Evolutionary conservation across 345 rosid genomes (phyloP).

Genomic region (Linum usitatissimum): DNA sequence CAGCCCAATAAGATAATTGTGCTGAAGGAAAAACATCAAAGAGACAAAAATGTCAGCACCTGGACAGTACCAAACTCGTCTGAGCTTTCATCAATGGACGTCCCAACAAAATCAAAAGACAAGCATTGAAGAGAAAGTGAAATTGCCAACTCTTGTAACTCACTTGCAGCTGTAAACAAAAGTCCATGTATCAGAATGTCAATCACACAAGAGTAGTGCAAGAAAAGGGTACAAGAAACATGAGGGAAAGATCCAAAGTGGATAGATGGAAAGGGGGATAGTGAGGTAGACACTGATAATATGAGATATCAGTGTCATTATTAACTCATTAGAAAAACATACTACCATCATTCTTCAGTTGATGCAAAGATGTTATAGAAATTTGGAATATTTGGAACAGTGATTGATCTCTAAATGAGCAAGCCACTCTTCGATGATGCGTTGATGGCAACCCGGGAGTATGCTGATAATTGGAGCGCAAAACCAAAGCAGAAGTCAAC

Average conservation of each 20-base stretch:
- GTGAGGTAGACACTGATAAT: neutral
- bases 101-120: constrained; percentile 97
- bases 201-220: constrained; percentile 2
- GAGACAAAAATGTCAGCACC: constrained; percentile 30
- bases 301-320: neutral
- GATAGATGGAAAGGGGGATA: neutral
- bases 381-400: constrained; percentile 90
- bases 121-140: constrained; percentile 90
- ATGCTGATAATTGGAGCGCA: constrained; percentile 39
- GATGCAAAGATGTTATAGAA: constrained; percentile 74
- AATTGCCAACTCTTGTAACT: constrained; percentile 88
- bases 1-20: neutral
- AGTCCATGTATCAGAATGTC: constrained; percentile 10
- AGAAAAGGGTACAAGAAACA: neutral
- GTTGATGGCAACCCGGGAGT: constrained; percentile 73
- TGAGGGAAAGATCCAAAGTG: neutral
- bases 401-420: constrained; percentile 87
- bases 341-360: constrained; percentile 91
- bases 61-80: constrained; percentile 99
- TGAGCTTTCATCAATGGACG: constrained; percentile 93
- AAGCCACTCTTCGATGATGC: constrained; percentile 82
- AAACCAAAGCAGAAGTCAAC: constrained; percentile 19
- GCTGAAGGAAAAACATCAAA: neutral
- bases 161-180: constrained; percentile 45
- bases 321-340: neutral